These are phyloP conservation scores for Cladophialophora bantiana DNA, from an alignment of 2,329 filamentous ascomycete genomes.

Conservation along the genomic window DNA sequence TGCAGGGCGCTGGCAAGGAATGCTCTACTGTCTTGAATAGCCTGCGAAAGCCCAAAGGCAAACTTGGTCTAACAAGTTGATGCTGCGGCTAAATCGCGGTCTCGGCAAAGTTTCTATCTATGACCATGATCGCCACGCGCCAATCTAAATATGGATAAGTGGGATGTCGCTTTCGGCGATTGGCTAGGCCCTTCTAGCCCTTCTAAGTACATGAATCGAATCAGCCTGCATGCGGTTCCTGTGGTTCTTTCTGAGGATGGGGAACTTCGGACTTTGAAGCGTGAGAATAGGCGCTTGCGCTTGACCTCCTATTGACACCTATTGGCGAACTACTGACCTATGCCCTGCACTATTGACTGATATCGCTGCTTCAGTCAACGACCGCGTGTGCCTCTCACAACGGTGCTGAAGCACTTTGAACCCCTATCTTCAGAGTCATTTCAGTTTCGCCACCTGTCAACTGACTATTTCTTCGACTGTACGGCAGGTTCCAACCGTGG, in stretches of 20 bases:
- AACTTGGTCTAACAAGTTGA: background rate
- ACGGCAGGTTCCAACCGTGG: constrained; percentile 13
- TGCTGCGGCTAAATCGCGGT: background rate
- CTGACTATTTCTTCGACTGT: constrained; percentile 16
- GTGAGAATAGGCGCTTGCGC: constrained; percentile 35
- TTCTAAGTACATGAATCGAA: constrained; percentile 3
- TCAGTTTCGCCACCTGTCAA: constrained; percentile 28
- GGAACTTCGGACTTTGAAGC: constrained; percentile 18
- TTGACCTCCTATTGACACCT: constrained; percentile 25
- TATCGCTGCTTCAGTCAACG: constrained; percentile 24
- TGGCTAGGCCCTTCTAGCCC: background rate
- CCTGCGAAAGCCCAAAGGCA: background rate
- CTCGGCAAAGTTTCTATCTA: background rate
- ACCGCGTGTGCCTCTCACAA: constrained; percentile 19
- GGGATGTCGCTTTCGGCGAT: background rate
- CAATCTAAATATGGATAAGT: background rate
- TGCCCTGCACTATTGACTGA: constrained; percentile 29
- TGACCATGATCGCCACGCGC: background rate
- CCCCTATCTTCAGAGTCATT: constrained; percentile 30
- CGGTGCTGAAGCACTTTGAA: constrained; percentile 15
- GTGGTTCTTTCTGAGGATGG: background rate
- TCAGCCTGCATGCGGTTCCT: constrained; percentile 10
- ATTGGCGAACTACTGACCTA: constrained; percentile 33
- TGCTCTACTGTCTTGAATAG: background rate
- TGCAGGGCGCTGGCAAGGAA: background rate